Percentiles rank a stretch among this genome's conserved stretches.
Conservation (phyloP, 2,329 filamentous ascomycete species). For the Arachnomyces sp. region DNA sequence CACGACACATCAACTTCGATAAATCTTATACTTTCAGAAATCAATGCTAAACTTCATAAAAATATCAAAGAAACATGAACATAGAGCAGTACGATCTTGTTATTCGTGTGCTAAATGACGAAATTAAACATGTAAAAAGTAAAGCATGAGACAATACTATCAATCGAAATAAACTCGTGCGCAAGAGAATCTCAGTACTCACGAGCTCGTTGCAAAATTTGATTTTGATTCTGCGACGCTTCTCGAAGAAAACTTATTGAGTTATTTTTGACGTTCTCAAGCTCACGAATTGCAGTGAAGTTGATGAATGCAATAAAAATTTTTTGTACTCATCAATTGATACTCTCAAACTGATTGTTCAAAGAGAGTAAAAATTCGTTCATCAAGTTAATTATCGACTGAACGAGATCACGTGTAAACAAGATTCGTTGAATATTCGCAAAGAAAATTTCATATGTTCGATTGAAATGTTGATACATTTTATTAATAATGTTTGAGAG, state of each 20-base stretch:
- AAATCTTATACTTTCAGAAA: slow-evolving; percentile 29
- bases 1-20: slow-evolving; percentile 43
- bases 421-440: slow-evolving; percentile 47
- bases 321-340: slow-evolving; percentile 46
- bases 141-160: slow-evolving; percentile 32
- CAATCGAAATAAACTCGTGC: slow-evolving; percentile 15
- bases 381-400: slow-evolving; percentile 31
- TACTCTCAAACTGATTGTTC: slow-evolving; percentile 39
- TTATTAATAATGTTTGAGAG: slow-evolving; percentile 51
- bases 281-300: slow-evolving; percentile 48
- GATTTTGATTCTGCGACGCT: slow-evolving; percentile 9
- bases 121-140: slow-evolving; percentile 36
- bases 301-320: slow-evolving; percentile 48
- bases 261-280: slow-evolving; percentile 35
- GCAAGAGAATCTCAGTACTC: slow-evolving; percentile 15
- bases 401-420: slow-evolving; percentile 29
- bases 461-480: slow-evolving; percentile 46
- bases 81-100: slow-evolving; percentile 46
- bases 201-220: slow-evolving; percentile 14
- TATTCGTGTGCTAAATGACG: slow-evolving; percentile 39
- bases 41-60: slow-evolving; percentile 36
- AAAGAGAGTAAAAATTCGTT: slow-evolving; percentile 38
- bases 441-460: slow-evolving; percentile 30
- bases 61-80: slow-evolving; percentile 49
- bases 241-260: slow-evolving; percentile 23